Base-by-base conservation (phyloP, 2,329 filamentous ascomycete species). In the Amauroascus niger region DNA sequence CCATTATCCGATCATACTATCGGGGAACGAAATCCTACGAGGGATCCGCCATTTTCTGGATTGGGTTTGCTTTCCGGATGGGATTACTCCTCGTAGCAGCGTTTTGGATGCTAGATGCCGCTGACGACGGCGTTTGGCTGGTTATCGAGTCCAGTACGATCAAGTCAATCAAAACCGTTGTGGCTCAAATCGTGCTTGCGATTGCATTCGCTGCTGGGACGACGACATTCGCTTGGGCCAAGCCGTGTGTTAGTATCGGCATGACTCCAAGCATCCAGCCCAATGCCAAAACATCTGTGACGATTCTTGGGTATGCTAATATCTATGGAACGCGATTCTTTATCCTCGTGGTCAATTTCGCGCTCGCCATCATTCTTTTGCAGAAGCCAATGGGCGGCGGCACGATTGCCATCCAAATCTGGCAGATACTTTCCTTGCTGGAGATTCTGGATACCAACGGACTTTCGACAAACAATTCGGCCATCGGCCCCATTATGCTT, bases 371-470 rank as follows among this genome's bases (percentile, higher is more conserved):
- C 54, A 80, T 88, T 52, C 77, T 96, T 6, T 78, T 97, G 24
- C 86, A 91, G 58, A 97, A 97, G 68, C 93, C 93, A 14, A 94
- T 98, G 87, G 93, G 93, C 49, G 83, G 84, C 55, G 90, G 88
- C 48, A 83, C 89, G 0, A 79, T 97, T 49, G 86, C 81, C 6
- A 75, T 97, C 49, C 82, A 93, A 69, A 74, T 89, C 56, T 91
- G 90, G 82, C 91, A 96, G 71, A 83, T 95, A 41, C 81, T 98
- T 57, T 88, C 88, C 9, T 79, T 84, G 1, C 73, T 82, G 47
- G 81, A 84, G 61, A 79, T 84, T 50, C 70, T 84, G 52, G 79
- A 82, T 65, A 80, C 79, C 2, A 82, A 82, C 61, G 72, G 72
- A 32, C 69, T 82, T 0, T 81, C 83, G 14, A 75, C 79, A 47